Conservation (phyloP, 805 yeast genomes). For the Hanseniaspora osmophila region DNA sequence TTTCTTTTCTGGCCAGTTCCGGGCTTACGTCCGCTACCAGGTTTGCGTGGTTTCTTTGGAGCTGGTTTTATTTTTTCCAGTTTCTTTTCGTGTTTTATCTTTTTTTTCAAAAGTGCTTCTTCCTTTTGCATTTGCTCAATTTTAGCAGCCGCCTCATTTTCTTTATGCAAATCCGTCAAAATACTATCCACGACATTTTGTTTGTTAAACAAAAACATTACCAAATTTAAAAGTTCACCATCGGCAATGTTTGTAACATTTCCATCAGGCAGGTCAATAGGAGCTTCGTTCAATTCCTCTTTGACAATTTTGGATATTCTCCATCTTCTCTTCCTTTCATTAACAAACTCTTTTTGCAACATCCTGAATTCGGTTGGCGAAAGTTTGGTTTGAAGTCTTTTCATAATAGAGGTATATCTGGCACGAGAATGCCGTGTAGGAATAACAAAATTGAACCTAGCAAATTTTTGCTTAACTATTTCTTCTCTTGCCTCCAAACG, state of each 20-base stretch:
- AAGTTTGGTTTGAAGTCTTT: slow-evolving; percentile 14
- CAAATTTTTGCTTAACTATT: slow-evolving; percentile 1
- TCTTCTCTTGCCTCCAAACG: slow-evolving; percentile 2
- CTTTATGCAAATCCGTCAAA: slow-evolving; percentile 11
- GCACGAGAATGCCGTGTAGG: slow-evolving; percentile 6
- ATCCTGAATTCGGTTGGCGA: slow-evolving; percentile 10
- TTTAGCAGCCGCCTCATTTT: slow-evolving; percentile 12
- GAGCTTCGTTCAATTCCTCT: slow-evolving; percentile 30
- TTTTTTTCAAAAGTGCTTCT: background rate
- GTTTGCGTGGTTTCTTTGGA: too few species aligned
- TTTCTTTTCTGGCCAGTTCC: too few species aligned
- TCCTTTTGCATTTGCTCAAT: background rate
- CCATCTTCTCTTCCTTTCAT: slow-evolving; percentile 23
- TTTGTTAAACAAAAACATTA: slow-evolving; percentile 15
- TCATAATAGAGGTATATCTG: slow-evolving; percentile 10
- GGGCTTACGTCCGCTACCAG: too few species aligned
- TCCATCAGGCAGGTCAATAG: slow-evolving; percentile 9
- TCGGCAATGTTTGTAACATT: slow-evolving; percentile 15
- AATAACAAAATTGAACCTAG: slow-evolving; percentile 2
- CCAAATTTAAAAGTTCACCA: slow-evolving; percentile 18
- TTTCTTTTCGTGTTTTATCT: background rate
- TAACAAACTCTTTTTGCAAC: slow-evolving; percentile 17
- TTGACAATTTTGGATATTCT: slow-evolving; percentile 8
- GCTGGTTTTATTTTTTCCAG: too few species aligned
- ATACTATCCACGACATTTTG: slow-evolving; percentile 16